Percentiles rank a stretch among this genome's conserved stretches.
Evolutionary conservation across 306 rosid genomes (phyloP).

Genomic region (Dalbergia cultrata): DNA sequence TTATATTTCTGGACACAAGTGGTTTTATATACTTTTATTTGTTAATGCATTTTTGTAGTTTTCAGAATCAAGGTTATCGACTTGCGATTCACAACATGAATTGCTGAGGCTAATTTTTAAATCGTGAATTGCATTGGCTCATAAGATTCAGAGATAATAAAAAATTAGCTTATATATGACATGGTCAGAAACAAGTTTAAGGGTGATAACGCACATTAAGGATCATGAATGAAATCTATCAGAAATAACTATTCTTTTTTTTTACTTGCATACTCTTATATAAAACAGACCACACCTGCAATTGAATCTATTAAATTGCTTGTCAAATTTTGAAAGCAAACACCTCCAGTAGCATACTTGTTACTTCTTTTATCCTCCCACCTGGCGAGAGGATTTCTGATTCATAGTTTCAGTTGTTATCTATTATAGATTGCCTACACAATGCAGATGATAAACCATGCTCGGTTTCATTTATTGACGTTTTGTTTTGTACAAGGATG

Average conservation of each 20-base stretch:
- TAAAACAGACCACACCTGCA: not conserved
- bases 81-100: no score
- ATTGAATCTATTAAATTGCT: not conserved
- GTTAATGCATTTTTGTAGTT: not conserved
- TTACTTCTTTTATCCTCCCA: not conserved
- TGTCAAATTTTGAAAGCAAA: constrained; percentile 19
- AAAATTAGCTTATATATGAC: no score
- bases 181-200: not conserved
- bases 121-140: no score
- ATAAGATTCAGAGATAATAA: no score
- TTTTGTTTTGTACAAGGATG: constrained; percentile 50
- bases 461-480: constrained; percentile 29
- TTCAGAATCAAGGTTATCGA: not conserved
- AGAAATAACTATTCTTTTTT: not conserved
- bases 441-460: not conserved
- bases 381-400: constrained; percentile 16
- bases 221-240: not conserved
- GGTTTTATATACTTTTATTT: not conserved
- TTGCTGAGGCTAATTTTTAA: no score
- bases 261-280: no score
- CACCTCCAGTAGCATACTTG: constrained; percentile 1
- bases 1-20: not conserved
- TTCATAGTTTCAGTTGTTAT: constrained; percentile 7
- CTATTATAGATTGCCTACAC: not conserved
- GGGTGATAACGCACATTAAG: not conserved